Conservation (phyloP, 2,329 filamentous ascomycete genomes). For the Arachnomyces sp. region DNA sequence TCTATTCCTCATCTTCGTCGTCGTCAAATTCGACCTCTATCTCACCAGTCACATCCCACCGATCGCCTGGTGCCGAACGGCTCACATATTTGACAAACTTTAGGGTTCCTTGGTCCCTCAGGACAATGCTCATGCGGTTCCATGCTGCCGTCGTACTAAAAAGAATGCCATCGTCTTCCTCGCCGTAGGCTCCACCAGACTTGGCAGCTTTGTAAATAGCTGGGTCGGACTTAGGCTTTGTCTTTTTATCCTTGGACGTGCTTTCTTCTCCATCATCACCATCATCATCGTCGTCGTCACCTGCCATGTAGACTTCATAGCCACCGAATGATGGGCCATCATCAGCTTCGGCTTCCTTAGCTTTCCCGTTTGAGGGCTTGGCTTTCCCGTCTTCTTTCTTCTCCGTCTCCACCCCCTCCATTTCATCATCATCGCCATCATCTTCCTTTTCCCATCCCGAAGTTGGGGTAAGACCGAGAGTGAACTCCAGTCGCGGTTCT, state of each 20-base stretch:
- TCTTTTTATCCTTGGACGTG: slow-evolving; percentile 21
- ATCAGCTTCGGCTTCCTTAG: slow-evolving; percentile 15
- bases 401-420: slow-evolving; percentile 5
- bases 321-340: slow-evolving; percentile 39
- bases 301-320: slow-evolving; percentile 79
- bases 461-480: slow-evolving; percentile 76
- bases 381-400: slow-evolving; percentile 28
- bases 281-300: slow-evolving; percentile 61
- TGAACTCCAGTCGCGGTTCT: slow-evolving; percentile 73
- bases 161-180: slow-evolving; percentile 67
- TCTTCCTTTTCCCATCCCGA: slow-evolving; percentile 72
- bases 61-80: slow-evolving; percentile 69
- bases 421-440: slow-evolving; percentile 42
- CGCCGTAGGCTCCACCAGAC: slow-evolving; percentile 36
- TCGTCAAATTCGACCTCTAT: slow-evolving; percentile 61
- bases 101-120: slow-evolving; percentile 76
- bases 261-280: slow-evolving; percentile 32
- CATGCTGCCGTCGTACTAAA: slow-evolving; percentile 64
- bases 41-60: slow-evolving; percentile 80
- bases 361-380: slow-evolving; percentile 24
- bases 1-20: slow-evolving; percentile 25
- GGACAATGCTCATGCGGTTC: slow-evolving; percentile 86
- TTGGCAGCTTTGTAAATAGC: slow-evolving; percentile 71
- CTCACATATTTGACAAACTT: slow-evolving; percentile 97
- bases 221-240: slow-evolving; percentile 50